Conservation (phyloP, 1,284 basidiomycete species). For the Ceratobasidium sp. region DNA sequence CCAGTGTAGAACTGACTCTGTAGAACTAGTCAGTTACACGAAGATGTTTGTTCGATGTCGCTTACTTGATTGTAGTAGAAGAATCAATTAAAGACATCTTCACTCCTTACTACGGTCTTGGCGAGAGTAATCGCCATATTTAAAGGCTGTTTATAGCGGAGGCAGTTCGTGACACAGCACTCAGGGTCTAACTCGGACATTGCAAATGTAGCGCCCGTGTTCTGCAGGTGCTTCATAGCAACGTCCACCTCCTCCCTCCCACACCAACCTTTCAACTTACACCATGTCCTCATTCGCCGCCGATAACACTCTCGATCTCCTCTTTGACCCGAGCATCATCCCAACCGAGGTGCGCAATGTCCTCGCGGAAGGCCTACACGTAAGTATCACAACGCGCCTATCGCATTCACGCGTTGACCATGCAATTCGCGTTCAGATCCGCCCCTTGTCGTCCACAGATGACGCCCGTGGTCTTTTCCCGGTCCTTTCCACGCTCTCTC, state of each 20-base stretch:
- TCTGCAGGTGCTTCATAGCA: conserved; percentile 12
- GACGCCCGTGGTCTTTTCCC: conserved; percentile 84
- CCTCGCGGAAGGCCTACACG: conserved; percentile 46
- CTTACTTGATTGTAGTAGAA: conserved; percentile 66
- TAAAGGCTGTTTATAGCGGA: not conserved
- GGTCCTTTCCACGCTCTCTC: conserved; percentile 83
- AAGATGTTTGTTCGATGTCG: no score
- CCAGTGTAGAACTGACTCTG: conserved; percentile 86
- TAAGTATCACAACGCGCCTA: conserved; percentile 47
- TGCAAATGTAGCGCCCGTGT: conserved; percentile 12
- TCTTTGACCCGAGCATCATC: conserved; percentile 46
- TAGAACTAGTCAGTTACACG: not conserved
- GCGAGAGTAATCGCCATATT: not conserved
- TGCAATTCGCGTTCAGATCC: conserved; percentile 69
- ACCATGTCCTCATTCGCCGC: conserved; percentile 41
- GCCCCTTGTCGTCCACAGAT: conserved; percentile 89
- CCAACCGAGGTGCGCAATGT: conserved; percentile 41
- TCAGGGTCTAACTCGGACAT: conserved; percentile 11
- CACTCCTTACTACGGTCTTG: no score
- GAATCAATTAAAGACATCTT: conserved; percentile 55
- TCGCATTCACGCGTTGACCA: conserved; percentile 56
- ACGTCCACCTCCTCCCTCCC: conserved; percentile 6
- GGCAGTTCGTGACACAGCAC: conserved; percentile 27
- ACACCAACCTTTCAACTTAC: not conserved
- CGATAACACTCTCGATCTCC: conserved; percentile 44